A percentile compares a stretch with the other conserved stretches of the same genome.
These are phyloP conservation scores for Phylloporus arenicola DNA, from an alignment of 768 basidiomycete genomes.

Conservation along the genomic window DNA sequence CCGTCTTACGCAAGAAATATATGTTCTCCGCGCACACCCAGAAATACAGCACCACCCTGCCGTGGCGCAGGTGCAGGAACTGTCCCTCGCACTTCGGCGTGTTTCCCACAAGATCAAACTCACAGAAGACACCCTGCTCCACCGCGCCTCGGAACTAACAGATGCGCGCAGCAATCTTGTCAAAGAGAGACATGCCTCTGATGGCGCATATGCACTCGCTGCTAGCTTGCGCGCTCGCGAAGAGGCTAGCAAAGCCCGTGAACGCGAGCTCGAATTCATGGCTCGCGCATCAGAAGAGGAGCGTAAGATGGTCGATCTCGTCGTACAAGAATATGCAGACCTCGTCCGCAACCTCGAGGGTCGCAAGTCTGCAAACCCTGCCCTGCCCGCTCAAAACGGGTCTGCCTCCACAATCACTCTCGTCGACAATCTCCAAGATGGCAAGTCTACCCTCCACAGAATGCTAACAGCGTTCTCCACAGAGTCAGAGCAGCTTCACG, in stretches of 20 bases:
- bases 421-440: constrained; percentile 40
- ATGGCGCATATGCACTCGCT: constrained; percentile 52
- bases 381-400: constrained; percentile 4
- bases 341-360: constrained; percentile 64
- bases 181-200: constrained; percentile 39
- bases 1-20: constrained; percentile 50
- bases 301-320: constrained; percentile 53
- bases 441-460: constrained; percentile 43
- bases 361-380: constrained; percentile 25
- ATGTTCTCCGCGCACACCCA: constrained; percentile 49
- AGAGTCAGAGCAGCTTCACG: constrained; percentile 43
- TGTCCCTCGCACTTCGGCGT: constrained; percentile 63
- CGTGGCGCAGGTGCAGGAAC: constrained; percentile 40
- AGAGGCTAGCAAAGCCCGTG: constrained; percentile 47
- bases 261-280: constrained; percentile 43
- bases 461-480: constrained; percentile 46
- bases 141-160: constrained; percentile 45
- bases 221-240: constrained; percentile 49
- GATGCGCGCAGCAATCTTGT: constrained; percentile 39
- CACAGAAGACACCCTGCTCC: constrained; percentile 51
- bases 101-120: constrained; percentile 62
- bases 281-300: constrained; percentile 52
- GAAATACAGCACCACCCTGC: constrained; percentile 38
- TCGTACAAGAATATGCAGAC: constrained; percentile 68
- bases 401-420: constrained; percentile 22